Conservation (phyloP, 2,329 filamentous ascomycete species). For the Tolypocladium paradoxum region DNA sequence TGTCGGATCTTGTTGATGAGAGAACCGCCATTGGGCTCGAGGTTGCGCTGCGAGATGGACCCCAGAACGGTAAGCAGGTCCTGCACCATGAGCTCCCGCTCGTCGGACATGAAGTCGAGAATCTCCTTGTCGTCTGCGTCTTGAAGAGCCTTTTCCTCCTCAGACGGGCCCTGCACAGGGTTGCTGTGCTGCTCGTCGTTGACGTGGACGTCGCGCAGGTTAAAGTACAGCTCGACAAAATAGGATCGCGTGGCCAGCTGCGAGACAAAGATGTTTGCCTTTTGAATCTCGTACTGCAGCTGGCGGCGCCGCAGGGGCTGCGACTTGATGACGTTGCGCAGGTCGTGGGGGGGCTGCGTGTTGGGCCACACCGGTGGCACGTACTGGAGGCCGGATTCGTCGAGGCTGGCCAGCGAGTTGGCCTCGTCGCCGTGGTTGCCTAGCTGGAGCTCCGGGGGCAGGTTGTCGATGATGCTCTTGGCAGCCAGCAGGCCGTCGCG, state of each 20-base stretch:
- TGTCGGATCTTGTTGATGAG: constrained; percentile 77
- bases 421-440: constrained; percentile 25
- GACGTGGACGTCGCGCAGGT: constrained; percentile 57
- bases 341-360: constrained; percentile 35
- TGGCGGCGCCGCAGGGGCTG: constrained; percentile 40
- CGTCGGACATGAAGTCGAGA: constrained; percentile 56
- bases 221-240: constrained; percentile 78
- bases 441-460: constrained; percentile 60
- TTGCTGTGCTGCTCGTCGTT: constrained; percentile 26
- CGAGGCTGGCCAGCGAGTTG: constrained; percentile 26
- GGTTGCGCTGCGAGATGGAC: constrained; percentile 72
- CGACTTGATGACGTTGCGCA: constrained; percentile 37
- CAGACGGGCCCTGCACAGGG: not conserved
- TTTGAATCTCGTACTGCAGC: constrained; percentile 80
- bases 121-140: constrained; percentile 36
- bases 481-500: constrained; percentile 59
- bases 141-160: constrained; percentile 20
- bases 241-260: constrained; percentile 74
- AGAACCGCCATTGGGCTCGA: constrained; percentile 60
- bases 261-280: constrained; percentile 78
- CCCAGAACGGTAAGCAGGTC: constrained; percentile 65
- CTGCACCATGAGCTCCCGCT: constrained; percentile 72
- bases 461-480: constrained; percentile 54
- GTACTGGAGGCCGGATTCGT: constrained; percentile 39
- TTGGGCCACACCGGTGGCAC: constrained; percentile 38